Base-by-base conservation (phyloP, 805 yeast genomes). In the Cyberlindnera saturnus region DNA sequence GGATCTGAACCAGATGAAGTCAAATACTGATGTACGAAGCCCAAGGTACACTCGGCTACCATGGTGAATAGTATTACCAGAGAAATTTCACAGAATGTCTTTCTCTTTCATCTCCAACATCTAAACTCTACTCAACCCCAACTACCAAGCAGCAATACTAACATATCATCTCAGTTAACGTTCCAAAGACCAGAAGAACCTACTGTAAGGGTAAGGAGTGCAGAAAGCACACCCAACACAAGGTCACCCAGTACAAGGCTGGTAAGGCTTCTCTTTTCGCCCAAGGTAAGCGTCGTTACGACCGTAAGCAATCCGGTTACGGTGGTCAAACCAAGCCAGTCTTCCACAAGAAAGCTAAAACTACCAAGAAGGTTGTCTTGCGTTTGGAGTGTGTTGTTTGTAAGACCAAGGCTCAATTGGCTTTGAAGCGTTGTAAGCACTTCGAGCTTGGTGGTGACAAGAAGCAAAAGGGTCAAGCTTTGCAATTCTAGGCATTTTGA, bases 311-410 rank as follows among this genome's bases (percentile, higher is more conserved):
- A 81, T 72, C 86, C 67, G 99, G 99, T 89, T 93, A 82, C 79
- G 99, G 99, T 87, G 99, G 99, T 87, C 99, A 93, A 81, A 93
- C 99, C 78, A 93, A 89, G 82, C 99, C 83, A 71, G 85, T 93
- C 78, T 93, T 93, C 97, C 98, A 89, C 86, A 93, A 93, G 87
- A 93, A 93, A 78, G 99, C 99, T 67, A 93, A 93, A 89, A 93
- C 98, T 64, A 93, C 99, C 82, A 93, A 93, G 89, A 93, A 93
- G 86, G 96, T 93, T 73, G 99, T 93, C 60, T 85, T 93, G 71
- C 91, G 97, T 81, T 84, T 93, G 70, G 99, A 93, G 82, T 93
- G 99, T 86, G 88, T 90, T 65, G 80, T 74, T 65, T 93, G 99
- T 80, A 93, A 93, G 89, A 86, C 96, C 79, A 93, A 89, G 86